Base-by-base conservation (phyloP, 192 early-diverging fungal species). In the Funneliformis geosporum region DNA sequence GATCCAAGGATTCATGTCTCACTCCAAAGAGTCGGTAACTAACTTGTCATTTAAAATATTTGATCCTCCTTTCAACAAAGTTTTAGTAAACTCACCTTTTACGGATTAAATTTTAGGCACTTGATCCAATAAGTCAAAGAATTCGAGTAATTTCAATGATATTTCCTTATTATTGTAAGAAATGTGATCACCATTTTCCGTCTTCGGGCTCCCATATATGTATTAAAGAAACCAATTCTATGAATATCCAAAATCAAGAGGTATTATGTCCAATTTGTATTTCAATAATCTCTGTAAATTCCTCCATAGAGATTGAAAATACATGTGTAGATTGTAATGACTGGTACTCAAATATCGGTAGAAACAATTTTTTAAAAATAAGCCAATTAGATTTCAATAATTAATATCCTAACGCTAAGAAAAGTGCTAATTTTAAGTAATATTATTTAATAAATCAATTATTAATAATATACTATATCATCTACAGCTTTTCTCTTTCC, bases 111-210 rank as follows among this genome's bases (percentile, higher is more conserved):
- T 68, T n/a, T 1, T 67, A 68, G 66, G 38, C 14, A 42, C 38
- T 68, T 39, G 66, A 68, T 68, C 66, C 66, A 8, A 68, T 68
- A 39, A 39, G 28, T 39, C 66, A 68, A 68, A 33, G 12, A 68
- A 39, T 68, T 5, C 12, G 18, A 39, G 18, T 38, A 1, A 68
- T 21, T 21, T 18, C 66, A 11, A 68, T 8, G 18, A 39, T 68
- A 21, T 68, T 68, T 68, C 66, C 66, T 39, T 68, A 68, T 68
- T 21, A 68, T 68, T 68, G 66, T 68, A 39, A 21, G 21, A 9
- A 2, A 23, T 68, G 66, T 21, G 39, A 39, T 42, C 66, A 42
- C 16, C 16, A 68, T 68, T 18, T 68, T 8, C 66, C 38, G n/a
- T 39, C 27, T 68, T 68, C 66, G 8, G 38, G 38, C 42, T 40